These are phyloP conservation scores for Penicillium diatomitis DNA, from an alignment of 495 filamentous ascomycete genomes.

Conservation along the genomic window DNA sequence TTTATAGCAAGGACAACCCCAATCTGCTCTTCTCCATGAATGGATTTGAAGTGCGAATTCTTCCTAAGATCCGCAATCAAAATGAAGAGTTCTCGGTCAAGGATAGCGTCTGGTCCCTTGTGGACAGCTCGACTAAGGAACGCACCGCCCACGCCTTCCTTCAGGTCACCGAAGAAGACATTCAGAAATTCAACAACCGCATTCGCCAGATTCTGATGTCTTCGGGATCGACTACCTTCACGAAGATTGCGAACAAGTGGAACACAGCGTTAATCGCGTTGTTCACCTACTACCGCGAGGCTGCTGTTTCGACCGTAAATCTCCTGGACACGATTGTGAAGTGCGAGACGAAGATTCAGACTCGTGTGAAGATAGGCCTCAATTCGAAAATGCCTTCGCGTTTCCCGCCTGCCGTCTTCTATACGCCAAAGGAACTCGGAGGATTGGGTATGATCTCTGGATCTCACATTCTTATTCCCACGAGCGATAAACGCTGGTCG, in stretches of 20 bases:
- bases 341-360: conserved; percentile 99
- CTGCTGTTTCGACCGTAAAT: conserved; percentile 93
- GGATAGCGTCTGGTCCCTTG: conserved; percentile 95
- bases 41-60: conserved; percentile 93
- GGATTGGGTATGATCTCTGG: conserved; percentile 99
- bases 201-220: conserved; percentile 99
- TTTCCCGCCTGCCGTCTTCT: conserved; percentile 98
- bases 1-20: conserved; percentile 97
- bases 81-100: conserved; percentile 96
- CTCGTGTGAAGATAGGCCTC: conserved; percentile 94
- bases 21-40: conserved; percentile 97
- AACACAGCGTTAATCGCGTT: conserved; percentile 97
- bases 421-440: conserved; percentile 97
- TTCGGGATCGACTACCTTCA: conserved; percentile 97
- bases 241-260: conserved; percentile 99
- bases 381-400: conserved; percentile 99
- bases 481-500: conserved; percentile 95
- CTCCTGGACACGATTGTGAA: conserved; percentile 98
- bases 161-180: conserved; percentile 96
- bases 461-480: conserved; percentile 95
- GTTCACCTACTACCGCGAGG: conserved; percentile 98
- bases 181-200: conserved; percentile 98
- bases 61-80: conserved; percentile 91
- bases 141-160: conserved; percentile 97
- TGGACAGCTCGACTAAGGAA: conserved; percentile 93